These are phyloP conservation scores for Talaromyces marneffei DNA, from an alignment of 2,329 filamentous ascomycete genomes.

Conservation along the genomic window DNA sequence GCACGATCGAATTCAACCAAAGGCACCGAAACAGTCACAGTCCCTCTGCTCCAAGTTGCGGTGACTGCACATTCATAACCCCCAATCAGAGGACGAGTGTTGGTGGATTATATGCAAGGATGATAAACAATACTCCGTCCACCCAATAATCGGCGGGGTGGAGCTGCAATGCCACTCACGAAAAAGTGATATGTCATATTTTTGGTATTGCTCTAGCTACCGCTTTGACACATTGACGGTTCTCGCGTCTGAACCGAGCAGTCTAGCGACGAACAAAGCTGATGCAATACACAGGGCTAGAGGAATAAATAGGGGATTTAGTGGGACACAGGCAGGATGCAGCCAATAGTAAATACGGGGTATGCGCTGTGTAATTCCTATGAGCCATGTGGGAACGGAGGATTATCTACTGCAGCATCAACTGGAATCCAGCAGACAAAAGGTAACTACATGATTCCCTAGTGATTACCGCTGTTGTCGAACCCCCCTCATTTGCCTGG, in stretches of 20 bases:
- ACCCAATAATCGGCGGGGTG: neutral
- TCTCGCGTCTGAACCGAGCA: neutral
- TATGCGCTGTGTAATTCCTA: neutral
- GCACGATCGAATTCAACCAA: too few species aligned
- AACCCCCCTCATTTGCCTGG: neutral
- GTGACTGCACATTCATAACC: neutral
- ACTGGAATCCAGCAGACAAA: neutral
- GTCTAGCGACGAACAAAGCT: neutral
- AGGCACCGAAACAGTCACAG: neutral
- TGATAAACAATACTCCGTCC: neutral
- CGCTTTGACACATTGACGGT: slow-evolving; percentile 4
- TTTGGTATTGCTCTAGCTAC: neutral
- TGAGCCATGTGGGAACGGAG: slow-evolving; percentile 5
- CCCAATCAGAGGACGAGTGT: neutral
- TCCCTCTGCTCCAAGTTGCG: neutral
- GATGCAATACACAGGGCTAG: neutral
- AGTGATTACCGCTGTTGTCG: neutral
- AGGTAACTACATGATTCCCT: neutral
- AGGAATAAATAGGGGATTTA: neutral
- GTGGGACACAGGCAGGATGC: neutral
- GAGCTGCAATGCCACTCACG: slow-evolving; percentile 2
- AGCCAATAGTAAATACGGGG: slow-evolving; percentile 7
- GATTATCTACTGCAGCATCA: neutral
- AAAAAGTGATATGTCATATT: slow-evolving; percentile 5
- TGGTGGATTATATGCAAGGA: slow-evolving; percentile 1